These are phyloP conservation scores for Penicillium sp. DNA, from an alignment of 2,329 filamentous ascomycete genomes.

Conservation along the genomic window DNA sequence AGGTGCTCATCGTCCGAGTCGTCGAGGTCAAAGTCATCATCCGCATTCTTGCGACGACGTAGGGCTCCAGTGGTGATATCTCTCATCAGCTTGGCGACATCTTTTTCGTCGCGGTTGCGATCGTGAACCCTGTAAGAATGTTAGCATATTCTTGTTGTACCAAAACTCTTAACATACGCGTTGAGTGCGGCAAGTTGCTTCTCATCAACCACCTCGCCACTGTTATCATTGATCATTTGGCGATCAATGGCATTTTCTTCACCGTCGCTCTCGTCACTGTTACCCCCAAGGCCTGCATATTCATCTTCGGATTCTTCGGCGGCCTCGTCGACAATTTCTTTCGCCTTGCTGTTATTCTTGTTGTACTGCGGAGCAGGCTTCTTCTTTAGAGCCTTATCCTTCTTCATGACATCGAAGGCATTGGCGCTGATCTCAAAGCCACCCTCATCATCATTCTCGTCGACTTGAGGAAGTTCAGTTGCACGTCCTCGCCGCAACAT, in stretches of 20 bases:
- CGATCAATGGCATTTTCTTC: slow-evolving; percentile 68
- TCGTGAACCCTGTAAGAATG: slow-evolving; percentile 58
- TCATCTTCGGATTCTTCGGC: slow-evolving; percentile 97
- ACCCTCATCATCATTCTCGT: slow-evolving; percentile 32
- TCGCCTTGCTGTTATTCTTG: slow-evolving; percentile 78
- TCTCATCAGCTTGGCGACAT: slow-evolving; percentile 81
- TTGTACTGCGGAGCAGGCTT: slow-evolving; percentile 55
- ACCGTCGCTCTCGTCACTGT: slow-evolving; percentile 73
- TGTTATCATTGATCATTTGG: slow-evolving; percentile 83
- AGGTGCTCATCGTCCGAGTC: slow-evolving; percentile 77
- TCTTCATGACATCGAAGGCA: slow-evolving; percentile 64
- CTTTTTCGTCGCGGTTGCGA: slow-evolving; percentile 70
- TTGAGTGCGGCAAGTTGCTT: slow-evolving; percentile 74
- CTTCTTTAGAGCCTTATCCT: slow-evolving; percentile 55
- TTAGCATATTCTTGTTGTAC: slow-evolving; percentile 16
- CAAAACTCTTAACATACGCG: slow-evolving; percentile 56
- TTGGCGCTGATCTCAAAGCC: slow-evolving; percentile 36
- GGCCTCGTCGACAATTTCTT: slow-evolving; percentile 80
- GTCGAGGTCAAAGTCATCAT: slow-evolving; percentile 71
- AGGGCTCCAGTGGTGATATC: slow-evolving; percentile 85
- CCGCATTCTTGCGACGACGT: slow-evolving; percentile 64
- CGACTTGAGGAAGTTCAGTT: slow-evolving; percentile 40
- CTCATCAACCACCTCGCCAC: slow-evolving; percentile 67
- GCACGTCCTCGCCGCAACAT: slow-evolving; percentile 45
- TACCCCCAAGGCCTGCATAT: slow-evolving; percentile 86